Percentiles rank a stretch among this genome's conserved stretches.
phyloP scores from a whole-genome alignment of 345 rosid genomes.

The Sonneratia caseolaris region DNA sequence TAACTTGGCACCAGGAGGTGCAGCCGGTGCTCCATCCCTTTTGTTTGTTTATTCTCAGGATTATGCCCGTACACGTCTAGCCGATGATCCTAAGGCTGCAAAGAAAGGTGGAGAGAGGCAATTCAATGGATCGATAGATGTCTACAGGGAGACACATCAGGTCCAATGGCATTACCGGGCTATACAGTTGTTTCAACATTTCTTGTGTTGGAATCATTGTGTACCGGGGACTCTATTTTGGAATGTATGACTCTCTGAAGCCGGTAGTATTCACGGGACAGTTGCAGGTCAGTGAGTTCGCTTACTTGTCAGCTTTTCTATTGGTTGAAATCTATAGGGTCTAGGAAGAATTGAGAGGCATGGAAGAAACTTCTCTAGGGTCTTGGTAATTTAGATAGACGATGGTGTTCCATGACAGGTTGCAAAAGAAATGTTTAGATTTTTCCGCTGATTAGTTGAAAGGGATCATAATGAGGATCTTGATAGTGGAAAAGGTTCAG shows the following conservation, averaged over 20 bases:
- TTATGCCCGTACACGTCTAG: constrained; percentile 80
- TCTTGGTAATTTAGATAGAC: not conserved
- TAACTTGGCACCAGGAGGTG: constrained; percentile 81
- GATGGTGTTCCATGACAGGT: not conserved
- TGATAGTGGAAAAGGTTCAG: not conserved
- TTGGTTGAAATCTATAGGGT: not conserved
- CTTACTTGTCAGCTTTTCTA: not conserved
- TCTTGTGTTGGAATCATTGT: constrained; percentile 75
- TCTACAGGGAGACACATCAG: constrained; percentile 62
- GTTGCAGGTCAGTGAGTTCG: constrained; percentile 33
- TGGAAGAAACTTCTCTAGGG: not conserved
- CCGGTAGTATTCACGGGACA: constrained; percentile 60
- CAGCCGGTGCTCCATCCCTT: constrained; percentile 84
- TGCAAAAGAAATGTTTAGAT: not conserved
- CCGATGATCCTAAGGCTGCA: constrained; percentile 81
- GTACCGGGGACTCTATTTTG: constrained; percentile 84
- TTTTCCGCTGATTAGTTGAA: not conserved
- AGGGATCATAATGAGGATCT: not conserved
- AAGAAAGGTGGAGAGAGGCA: constrained; percentile 87
- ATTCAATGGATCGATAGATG: constrained; percentile 69
- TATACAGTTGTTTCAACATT: constrained; percentile 83
- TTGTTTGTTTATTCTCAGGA: constrained; percentile 80
- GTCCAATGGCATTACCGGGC: constrained; percentile 69
- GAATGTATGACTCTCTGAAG: constrained; percentile 79
- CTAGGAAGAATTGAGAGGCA: not conserved